A percentile compares a stretch with the other conserved stretches of the same genome.
Evolutionary conservation across 441 rosid genomes (phyloP).

Genomic region (Jatropha multifida): DNA sequence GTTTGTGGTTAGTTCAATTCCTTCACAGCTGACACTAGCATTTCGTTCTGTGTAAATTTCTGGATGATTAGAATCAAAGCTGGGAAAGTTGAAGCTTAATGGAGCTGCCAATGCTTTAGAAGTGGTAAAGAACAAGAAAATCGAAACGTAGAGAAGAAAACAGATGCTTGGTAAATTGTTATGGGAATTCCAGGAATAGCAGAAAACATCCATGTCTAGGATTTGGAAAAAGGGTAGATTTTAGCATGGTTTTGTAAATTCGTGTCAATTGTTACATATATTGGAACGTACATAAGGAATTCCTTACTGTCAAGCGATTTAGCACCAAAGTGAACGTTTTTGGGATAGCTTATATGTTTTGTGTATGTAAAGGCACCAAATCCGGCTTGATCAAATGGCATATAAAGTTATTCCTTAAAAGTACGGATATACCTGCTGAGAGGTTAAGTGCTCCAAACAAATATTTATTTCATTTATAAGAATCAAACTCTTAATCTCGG

Average conservation of each 20-base stretch:
- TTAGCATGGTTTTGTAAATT: background rate
- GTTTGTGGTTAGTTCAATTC: constrained; percentile 7
- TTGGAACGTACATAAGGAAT: background rate
- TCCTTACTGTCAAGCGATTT: background rate
- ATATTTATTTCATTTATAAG: too few relatives aligned
- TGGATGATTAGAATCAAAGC: background rate
- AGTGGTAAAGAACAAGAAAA: background rate
- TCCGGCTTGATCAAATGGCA: background rate
- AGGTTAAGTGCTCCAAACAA: too few relatives aligned
- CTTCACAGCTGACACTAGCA: background rate
- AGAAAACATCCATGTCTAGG: background rate
- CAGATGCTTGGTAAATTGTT: background rate
- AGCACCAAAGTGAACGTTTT: background rate
- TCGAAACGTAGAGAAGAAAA: background rate
- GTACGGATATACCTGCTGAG: too few relatives aligned
- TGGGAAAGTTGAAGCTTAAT: constrained; percentile 10
- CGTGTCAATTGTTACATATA: background rate
- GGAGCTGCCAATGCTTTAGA: background rate
- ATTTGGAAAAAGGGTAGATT: background rate
- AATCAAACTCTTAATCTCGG: too few relatives aligned
- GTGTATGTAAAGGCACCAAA: background rate
- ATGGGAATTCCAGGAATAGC: background rate
- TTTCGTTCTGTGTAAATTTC: background rate
- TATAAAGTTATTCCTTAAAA: background rate
- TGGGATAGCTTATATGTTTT: background rate